These are phyloP conservation scores for Lasiodiplodia sp. DNA, from an alignment of 2,329 filamentous ascomycete species.

Conservation along the genomic window DNA sequence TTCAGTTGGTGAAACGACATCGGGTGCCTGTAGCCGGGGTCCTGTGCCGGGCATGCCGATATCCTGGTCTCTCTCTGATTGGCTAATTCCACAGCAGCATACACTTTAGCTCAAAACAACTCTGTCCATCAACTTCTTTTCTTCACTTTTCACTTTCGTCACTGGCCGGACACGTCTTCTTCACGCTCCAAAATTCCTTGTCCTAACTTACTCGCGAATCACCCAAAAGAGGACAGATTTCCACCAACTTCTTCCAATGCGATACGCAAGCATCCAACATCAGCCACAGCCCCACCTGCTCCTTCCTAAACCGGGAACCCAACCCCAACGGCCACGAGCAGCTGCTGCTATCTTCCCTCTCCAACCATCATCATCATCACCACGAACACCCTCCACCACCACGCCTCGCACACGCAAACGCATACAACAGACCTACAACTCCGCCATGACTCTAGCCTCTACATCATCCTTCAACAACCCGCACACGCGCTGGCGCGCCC, in stretches of 20 bases:
- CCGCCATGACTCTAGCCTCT: background rate
- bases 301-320: background rate
- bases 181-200: background rate
- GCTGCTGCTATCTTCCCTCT: no score
- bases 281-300: background rate
- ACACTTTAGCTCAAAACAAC: background rate
- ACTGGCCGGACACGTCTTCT: background rate
- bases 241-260: no score
- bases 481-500: conserved; percentile 49
- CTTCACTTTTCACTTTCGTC: no score
- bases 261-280: background rate
- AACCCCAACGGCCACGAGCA: background rate
- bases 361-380: background rate
- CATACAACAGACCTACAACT: background rate
- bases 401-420: no score
- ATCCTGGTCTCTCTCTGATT: conserved; percentile 4
- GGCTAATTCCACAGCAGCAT: conserved; percentile 12
- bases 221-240: background rate
- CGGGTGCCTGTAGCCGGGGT: background rate
- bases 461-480: conserved; percentile 40
- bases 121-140: background rate
- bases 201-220: background rate
- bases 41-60: background rate
- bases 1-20: background rate
- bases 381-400: no score